phyloP scores from a whole-genome alignment of 2,329 filamentous ascomycete genomes.

The Drechslerella stenobrocha region DNA sequence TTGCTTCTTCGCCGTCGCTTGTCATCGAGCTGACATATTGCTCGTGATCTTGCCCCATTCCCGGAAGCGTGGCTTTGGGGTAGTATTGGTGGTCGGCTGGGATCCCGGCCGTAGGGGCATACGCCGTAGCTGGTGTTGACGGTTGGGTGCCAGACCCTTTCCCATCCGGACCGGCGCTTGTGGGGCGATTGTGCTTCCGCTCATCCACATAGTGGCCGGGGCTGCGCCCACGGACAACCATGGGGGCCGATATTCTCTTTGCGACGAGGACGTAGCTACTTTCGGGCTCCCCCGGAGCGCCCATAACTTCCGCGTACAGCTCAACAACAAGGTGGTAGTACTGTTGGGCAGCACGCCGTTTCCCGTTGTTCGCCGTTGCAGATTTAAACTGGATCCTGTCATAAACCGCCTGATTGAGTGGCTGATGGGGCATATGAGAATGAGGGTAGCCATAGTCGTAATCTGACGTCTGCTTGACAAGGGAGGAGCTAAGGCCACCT shows the following conservation, averaged over 20 bases:
- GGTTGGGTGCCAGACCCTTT: constrained; percentile 55
- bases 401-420: constrained; percentile 61
- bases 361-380: constrained; percentile 90
- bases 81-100: constrained; percentile 48
- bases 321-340: constrained; percentile 91
- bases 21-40: constrained; percentile 57
- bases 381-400: constrained; percentile 94
- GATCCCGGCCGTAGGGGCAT: constrained; percentile 51
- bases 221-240: constrained; percentile 83
- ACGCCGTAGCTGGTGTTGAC: constrained; percentile 55
- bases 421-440: constrained; percentile 58
- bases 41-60: constrained; percentile 33
- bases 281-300: constrained; percentile 55
- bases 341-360: constrained; percentile 84
- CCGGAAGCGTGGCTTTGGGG: constrained; percentile 41
- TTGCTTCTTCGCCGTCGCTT: constrained; percentile 54
- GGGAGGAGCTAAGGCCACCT: constrained; percentile 32
- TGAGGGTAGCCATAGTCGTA: constrained; percentile 53
- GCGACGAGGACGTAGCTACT: constrained; percentile 72
- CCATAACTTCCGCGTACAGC: constrained; percentile 70
- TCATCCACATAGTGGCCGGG: constrained; percentile 79
- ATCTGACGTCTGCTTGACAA: constrained; percentile 56
- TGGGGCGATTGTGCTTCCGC: constrained; percentile 66
- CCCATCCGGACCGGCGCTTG: constrained; percentile 69
- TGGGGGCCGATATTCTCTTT: constrained; percentile 72